Percentiles rank a stretch among this genome's conserved stretches.
These are phyloP conservation scores for Botryotinia narcissicola DNA, from an alignment of 2,329 filamentous ascomycete genomes.

Conservation along the genomic window DNA sequence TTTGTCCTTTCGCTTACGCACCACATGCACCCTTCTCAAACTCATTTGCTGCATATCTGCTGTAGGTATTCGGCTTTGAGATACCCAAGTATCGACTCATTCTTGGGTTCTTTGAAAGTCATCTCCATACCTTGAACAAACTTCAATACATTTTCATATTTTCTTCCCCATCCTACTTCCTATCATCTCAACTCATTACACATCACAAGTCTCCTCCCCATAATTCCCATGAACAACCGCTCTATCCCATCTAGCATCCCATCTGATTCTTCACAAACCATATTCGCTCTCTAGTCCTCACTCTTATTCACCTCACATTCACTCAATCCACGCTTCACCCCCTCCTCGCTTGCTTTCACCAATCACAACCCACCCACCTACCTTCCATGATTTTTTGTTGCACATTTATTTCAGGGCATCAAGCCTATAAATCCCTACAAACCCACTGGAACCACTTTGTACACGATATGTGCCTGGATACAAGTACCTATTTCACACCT, in stretches of 20 bases:
- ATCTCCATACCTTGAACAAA: background rate
- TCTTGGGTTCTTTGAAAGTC: background rate
- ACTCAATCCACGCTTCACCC: background rate
- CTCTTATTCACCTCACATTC: background rate
- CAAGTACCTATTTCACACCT: background rate
- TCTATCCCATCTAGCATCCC: background rate
- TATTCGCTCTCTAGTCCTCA: background rate
- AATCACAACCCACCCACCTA: background rate
- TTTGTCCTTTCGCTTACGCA: background rate
- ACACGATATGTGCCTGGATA: background rate
- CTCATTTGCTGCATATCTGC: background rate
- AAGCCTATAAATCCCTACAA: background rate
- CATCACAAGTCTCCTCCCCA: background rate
- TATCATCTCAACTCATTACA: background rate
- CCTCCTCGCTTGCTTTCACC: background rate
- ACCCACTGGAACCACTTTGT: background rate
- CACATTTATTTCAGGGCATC: background rate
- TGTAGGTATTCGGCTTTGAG: background rate
- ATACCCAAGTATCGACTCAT: fast-evolving
- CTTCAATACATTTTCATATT: too few species aligned
- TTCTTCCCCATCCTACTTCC: background rate
- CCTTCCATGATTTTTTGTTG: background rate
- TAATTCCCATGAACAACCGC: background rate
- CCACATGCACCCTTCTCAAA: background rate
- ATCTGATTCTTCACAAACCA: background rate